A percentile compares a stretch with the other conserved stretches of the same genome.
phyloP scores from a whole-genome alignment of 2,329 filamentous ascomycete genomes.

The Diaporthe capsici region DNA sequence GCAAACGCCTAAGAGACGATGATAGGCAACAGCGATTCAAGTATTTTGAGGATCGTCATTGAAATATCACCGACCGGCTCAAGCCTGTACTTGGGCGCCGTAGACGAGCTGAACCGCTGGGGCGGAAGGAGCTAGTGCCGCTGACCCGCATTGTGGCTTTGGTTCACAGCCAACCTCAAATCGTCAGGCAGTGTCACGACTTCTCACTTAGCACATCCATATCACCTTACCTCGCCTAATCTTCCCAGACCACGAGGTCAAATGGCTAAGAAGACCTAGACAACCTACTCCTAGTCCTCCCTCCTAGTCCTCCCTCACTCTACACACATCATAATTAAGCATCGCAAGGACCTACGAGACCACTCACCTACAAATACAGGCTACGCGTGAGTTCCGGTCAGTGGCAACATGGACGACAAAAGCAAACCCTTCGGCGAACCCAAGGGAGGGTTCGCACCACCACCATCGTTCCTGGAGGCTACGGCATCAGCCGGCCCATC shows the following conservation, averaged over 20 bases:
- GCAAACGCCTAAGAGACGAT: neutral
- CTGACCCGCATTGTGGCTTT: neutral
- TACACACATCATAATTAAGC: neutral
- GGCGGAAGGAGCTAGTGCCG: constrained; percentile 5
- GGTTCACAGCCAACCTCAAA: neutral
- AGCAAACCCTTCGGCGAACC: neutral
- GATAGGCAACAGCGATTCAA: neutral
- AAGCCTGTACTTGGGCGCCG: neutral
- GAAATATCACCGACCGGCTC: neutral
- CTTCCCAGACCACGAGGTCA: neutral
- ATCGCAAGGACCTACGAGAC: neutral
- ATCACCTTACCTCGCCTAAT: neutral
- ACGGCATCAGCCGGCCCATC: neutral
- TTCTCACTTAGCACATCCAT: neutral
- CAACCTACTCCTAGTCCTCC: neutral
- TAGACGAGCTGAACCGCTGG: neutral
- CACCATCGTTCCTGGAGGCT: constrained; percentile 19
- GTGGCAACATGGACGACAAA: constrained; percentile 11
- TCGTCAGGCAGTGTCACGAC: neutral
- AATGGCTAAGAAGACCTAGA: neutral
- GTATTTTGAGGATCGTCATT: neutral
- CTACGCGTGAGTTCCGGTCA: neutral
- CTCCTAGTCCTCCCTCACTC: neutral
- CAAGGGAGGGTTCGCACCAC: neutral
- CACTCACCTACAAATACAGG: neutral